Evolutionary conservation across 1,139 yeast species (phyloP), one percentile per base, ranked within the genome.

Genomic region (Zhuliangozyma blackwelliae): DNA sequence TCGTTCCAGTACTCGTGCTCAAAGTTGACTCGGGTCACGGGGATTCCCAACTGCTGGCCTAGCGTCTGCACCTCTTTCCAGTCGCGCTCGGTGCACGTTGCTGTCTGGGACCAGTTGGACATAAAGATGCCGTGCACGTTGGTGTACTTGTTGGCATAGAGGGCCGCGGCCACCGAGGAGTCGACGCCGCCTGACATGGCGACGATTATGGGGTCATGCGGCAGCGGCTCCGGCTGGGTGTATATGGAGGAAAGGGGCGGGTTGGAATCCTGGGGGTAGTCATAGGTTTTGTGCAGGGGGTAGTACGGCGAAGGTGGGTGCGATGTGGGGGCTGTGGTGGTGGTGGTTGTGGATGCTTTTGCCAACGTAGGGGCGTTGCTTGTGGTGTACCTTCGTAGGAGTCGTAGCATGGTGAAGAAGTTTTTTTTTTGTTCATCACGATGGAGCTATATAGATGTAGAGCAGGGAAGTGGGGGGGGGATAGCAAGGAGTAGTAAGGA

Each of bases 121-220:
- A 92, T 92, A 58, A 84, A 90, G 2, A 92, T 69, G 0, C 97
- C 97, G 31, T 68, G 61, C 1, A 84, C 94, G 31, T 82, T 77
- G 5, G 57, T 64, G 43, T 71, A 73, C 37, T 63, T 55, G 27
- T 63, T 55, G 1, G 83, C 72, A 52, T 79, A 78, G 40, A 89
- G 49, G 0, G 92, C 80, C 0, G 97, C 97, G 2, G 86, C 79
- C 1, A 92, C 89, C 1, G 96, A 83, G 0, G 97, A 89, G 57
- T 92, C 98, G 0, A 92, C 97, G 0, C 99, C 99, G 0, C 96
- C 85, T 1, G 96, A 88, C 97, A 92, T 88, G 19, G 97, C 96
- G 2, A 92, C 77, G 27, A 85, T 66, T 19, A 92, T 74, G 36
- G 70, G 76, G 51, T 86, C 95, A 27, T 72, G 56, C 5, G 48